Conservation (phyloP, 345 rosid species). For the Citrus inodora region DNA sequence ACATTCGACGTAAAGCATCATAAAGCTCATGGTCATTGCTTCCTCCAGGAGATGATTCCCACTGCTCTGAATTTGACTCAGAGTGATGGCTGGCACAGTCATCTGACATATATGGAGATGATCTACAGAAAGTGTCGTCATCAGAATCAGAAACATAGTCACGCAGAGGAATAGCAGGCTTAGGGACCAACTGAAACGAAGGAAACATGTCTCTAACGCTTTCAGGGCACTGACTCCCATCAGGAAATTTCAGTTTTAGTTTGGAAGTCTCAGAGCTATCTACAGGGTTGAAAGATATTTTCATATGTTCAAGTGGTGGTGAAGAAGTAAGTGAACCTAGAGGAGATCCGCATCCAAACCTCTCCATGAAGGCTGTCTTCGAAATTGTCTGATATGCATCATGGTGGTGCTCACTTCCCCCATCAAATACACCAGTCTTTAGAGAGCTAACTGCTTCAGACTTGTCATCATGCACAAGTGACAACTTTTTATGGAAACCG, state of each 20-base stretch:
- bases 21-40: conserved; percentile 39
- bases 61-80: conserved; percentile 73
- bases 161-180: conserved; percentile 33
- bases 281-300: conserved; percentile 72
- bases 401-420: conserved; percentile 24
- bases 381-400: conserved; percentile 22
- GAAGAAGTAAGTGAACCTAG: conserved; percentile 58
- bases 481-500: conserved; percentile 52
- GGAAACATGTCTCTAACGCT: conserved; percentile 53
- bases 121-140: conserved; percentile 83
- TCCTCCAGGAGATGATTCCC: conserved; percentile 67
- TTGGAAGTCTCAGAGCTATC: conserved; percentile 60
- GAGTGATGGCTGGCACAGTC: conserved; percentile 58
- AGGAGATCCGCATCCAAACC: conserved; percentile 37
- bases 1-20: conserved; percentile 41
- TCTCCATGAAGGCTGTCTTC: conserved; percentile 26
- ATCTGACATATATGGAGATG: conserved; percentile 69
- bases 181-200: conserved; percentile 89
- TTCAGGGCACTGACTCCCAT: conserved; percentile 35
- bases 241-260: conserved; percentile 68
- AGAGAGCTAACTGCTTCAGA: conserved; percentile 32
- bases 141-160: conserved; percentile 58
- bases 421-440: conserved; percentile 31
- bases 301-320: conserved; percentile 91
- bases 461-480: conserved; percentile 40